phyloP scores from a whole-genome alignment of 2,329 filamentous ascomycete genomes.

The Ascochyta clinopodiicola region DNA sequence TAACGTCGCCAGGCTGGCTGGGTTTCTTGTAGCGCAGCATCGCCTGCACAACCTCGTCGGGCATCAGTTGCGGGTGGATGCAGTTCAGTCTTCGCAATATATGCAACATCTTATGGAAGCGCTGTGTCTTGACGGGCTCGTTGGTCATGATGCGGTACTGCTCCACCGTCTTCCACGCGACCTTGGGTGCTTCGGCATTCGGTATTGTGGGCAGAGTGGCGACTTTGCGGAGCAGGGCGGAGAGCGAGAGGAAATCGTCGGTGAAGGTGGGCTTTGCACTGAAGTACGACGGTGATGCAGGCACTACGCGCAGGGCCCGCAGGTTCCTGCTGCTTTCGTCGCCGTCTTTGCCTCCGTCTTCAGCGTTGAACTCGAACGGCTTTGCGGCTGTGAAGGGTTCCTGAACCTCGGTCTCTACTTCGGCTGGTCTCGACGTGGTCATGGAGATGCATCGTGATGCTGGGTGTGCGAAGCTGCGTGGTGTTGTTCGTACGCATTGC shows the following conservation, averaged over 20 bases:
- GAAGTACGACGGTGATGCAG: constrained; percentile 92
- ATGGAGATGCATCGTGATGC: constrained; percentile 44
- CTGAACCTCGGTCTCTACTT: constrained; percentile 28
- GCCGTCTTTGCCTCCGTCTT: constrained; percentile 12
- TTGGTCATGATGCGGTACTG: constrained; percentile 69
- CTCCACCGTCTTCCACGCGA: constrained; percentile 80
- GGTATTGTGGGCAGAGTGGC: constrained; percentile 73
- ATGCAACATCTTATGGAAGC: constrained; percentile 78
- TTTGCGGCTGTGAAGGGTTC: constrained; percentile 52
- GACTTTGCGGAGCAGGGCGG: constrained; percentile 74
- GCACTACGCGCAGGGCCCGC: constrained; percentile 70
- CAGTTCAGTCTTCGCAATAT: constrained; percentile 81
- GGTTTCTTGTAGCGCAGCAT: constrained; percentile 76
- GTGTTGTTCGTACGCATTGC: constrained; percentile 33
- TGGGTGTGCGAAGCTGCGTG: constrained; percentile 25
- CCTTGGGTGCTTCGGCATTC: constrained; percentile 69
- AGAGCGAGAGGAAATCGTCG: constrained; percentile 79
- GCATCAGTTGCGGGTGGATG: constrained; percentile 81
- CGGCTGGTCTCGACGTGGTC: constrained; percentile 33
- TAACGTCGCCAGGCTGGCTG: constrained; percentile 72
- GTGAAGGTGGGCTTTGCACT: constrained; percentile 84
- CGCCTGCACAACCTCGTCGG: constrained; percentile 69
- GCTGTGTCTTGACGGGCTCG: constrained; percentile 63
- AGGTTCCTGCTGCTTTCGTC: constrained; percentile 27
- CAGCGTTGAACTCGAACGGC: constrained; percentile 50